Percentiles rank a stretch among this genome's conserved stretches.
Conservation (phyloP, 257 asterid genomes). For the Solanum rostratum region DNA sequence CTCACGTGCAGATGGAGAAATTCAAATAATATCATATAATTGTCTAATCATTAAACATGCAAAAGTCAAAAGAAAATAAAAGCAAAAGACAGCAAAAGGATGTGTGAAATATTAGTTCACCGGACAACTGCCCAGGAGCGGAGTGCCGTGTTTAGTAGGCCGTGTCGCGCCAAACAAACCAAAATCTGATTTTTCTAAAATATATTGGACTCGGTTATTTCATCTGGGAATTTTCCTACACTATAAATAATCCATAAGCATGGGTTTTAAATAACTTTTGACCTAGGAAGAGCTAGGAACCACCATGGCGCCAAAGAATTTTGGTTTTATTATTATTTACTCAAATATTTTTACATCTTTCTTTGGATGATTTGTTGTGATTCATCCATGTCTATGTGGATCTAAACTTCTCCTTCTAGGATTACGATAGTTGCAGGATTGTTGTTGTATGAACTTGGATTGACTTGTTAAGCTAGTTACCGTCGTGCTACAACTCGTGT, state of each 20-base stretch:
- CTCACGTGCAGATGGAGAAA: not conserved
- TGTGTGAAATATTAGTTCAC: not conserved
- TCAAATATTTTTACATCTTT: not conserved
- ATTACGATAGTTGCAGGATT: not conserved
- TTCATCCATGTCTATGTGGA: not conserved
- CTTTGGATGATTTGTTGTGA: not conserved
- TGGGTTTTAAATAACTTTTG: not conserved
- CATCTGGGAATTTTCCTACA: not conserved
- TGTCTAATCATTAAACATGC: not conserved
- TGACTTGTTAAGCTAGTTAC: not conserved
- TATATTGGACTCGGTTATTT: not conserved
- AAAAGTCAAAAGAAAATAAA: not conserved
- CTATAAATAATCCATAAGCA: not conserved
- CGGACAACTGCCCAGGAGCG: not conserved
- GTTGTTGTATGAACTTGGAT: not conserved
- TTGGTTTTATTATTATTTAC: not conserved
- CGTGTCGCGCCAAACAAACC: not conserved
- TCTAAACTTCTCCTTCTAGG: not conserved
- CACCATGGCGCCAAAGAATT: not conserved
- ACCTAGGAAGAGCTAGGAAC: not conserved
- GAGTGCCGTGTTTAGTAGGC: not conserved
- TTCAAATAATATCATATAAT: not conserved
- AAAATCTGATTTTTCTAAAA: not conserved
- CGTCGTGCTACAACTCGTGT: not conserved
- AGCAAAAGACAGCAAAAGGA: not conserved